Conservation (phyloP, 352 stramenopile species). For the Pythium periplocum region DNA sequence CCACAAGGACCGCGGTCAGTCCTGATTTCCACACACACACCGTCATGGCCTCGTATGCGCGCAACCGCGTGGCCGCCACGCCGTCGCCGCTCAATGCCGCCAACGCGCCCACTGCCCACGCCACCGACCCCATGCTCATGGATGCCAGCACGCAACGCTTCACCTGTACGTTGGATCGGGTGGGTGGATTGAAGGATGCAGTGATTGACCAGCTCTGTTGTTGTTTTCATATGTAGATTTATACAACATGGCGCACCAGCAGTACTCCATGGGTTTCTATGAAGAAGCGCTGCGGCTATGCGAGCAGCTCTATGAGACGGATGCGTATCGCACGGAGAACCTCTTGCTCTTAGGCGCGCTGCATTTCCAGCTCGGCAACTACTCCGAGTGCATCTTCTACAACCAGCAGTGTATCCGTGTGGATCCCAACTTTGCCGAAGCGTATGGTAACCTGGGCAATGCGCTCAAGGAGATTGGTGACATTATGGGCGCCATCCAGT, state of each 20-base stretch:
- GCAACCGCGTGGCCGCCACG: conserved; percentile 12
- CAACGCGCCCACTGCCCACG: conserved; percentile 20
- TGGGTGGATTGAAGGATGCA: background rate
- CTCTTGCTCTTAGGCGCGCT: conserved; percentile 90
- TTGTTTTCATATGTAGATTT: conserved; percentile 33
- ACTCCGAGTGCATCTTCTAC: conserved; percentile 92
- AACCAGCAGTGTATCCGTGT: conserved; percentile 93
- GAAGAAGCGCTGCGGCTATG: conserved; percentile 76
- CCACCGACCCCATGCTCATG: conserved; percentile 15
- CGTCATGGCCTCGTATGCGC: conserved; percentile 6
- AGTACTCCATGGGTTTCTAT: conserved; percentile 88
- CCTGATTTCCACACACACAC: background rate
- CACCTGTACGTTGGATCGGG: conserved; percentile 40
- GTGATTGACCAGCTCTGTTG: background rate
- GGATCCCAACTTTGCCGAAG: conserved; percentile 89
- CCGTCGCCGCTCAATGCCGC: conserved; percentile 15
- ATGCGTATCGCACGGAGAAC: conserved; percentile 88
- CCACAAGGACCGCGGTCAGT: background rate
- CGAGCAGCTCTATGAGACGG: conserved; percentile 86
- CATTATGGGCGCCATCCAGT: conserved; percentile 84
- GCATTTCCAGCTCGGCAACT: conserved; percentile 92
- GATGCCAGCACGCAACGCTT: conserved; percentile 59
- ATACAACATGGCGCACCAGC: conserved; percentile 73
- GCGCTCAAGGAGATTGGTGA: conserved; percentile 93
- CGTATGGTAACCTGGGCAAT: conserved; percentile 93